Base-by-base conservation (phyloP, 148 eudicot genomes). In the Talinum fruticosum region DNA sequence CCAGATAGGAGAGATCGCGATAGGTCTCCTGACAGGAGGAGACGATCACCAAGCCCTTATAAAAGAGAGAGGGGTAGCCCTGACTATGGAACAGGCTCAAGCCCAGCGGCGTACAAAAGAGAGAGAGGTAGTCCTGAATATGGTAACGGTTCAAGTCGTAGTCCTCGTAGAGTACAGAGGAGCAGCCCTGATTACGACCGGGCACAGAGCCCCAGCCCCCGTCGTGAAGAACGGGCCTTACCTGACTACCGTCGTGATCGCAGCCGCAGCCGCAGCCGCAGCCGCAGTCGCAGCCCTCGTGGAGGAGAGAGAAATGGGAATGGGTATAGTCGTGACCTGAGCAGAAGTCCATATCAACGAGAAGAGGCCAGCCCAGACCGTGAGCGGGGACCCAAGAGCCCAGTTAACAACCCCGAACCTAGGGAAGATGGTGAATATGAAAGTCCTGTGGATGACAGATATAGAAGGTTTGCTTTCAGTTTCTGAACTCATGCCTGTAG, bases 91-190 rank as follows among this genome's bases (percentile, higher is more conserved):
- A 76, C 79, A 75, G 82, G 90, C 59, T 76, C 89, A 0, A 84
- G 87, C 78, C 84, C 84, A 41, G 82, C 77, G 77, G 86, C 86
- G 14, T 82, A 87, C 76, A 74, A 86, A 54, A 85, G 89, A 70
- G 92, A 88, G 32, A 78, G 97, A 68, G 88, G 78, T 30, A 89
- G 93, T 74, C 97, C 97, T 71, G 88, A 87, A 74, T 88, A 90
- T 85, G 89, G 89, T 49, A 76, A 79, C 72, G 78, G 83, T 47
- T 72, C 86, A 19, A 82, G 80, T 75, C 84, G 75, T 23, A 82
- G 90, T 79, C 89, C 92, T 76, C 89, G 87, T 71, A 75, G 84
- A 69, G 84, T 85, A 69, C 86, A 88, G 45, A 82, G 92, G 77
- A 79, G 73, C 44, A 89, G 93, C 77, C 97, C 93, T 64, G 90